These are phyloP conservation scores for Terana coerulea DNA, from an alignment of 768 basidiomycete species.

Conservation along the genomic window DNA sequence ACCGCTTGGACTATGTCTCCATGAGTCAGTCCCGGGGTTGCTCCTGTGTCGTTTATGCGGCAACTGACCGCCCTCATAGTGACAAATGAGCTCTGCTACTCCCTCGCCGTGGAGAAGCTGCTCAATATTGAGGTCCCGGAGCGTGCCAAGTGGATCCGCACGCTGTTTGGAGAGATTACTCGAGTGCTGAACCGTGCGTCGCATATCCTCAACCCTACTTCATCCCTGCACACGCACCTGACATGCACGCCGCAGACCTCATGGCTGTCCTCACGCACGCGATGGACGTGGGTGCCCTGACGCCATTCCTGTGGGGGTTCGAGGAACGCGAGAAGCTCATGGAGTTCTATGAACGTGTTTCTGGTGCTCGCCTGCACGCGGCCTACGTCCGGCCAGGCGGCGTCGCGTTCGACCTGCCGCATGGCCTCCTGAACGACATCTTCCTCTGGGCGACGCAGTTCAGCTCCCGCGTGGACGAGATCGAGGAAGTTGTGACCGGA, in stretches of 20 bases:
- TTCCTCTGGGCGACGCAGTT: constrained; percentile 98
- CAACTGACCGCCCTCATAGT: constrained; percentile 43
- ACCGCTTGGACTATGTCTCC: constrained; percentile 97
- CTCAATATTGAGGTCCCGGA: constrained; percentile 97
- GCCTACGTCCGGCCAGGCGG: constrained; percentile 99
- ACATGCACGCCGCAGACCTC: constrained; percentile 49
- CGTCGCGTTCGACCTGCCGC: constrained; percentile 95
- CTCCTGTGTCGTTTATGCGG: constrained; percentile 4
- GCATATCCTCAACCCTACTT: constrained; percentile 8
- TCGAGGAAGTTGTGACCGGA: constrained; percentile 96
- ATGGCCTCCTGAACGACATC: constrained; percentile 98
- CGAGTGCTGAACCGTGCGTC: constrained; percentile 86
- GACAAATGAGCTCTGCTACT: constrained; percentile 98
- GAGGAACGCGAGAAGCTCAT: constrained; percentile 99
- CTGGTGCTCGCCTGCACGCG: constrained; percentile 93
- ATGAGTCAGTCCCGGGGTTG: constrained; percentile 73
- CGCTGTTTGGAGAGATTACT: constrained; percentile 95
- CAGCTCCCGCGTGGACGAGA: constrained; percentile 85
- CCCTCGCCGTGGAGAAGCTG: constrained; percentile 95
- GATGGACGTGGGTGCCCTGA: constrained; percentile 97
- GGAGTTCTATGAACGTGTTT: constrained; percentile 99
- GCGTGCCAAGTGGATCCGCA: constrained; percentile 97
- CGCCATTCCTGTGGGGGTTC: constrained; percentile 99
- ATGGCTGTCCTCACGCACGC: constrained; percentile 97
- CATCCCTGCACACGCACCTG: not conserved